Evolutionary conservation across 345 rosid genomes (phyloP).

Genomic region (Mangifera indica): DNA sequence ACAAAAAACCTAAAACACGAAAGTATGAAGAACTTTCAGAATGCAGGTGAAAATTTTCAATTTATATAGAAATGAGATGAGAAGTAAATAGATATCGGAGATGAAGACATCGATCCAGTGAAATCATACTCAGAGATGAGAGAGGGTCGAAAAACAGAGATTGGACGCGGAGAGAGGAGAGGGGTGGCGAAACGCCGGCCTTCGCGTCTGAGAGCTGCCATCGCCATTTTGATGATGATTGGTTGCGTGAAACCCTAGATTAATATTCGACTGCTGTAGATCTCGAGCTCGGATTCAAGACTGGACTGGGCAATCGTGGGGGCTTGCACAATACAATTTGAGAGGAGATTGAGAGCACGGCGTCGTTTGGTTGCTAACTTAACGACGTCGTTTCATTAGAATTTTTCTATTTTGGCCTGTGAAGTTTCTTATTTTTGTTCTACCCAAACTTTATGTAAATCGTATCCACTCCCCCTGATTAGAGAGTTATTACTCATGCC

Average conservation of each 20-base stretch:
- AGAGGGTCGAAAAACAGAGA: constrained; percentile 46
- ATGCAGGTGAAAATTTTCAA: neutral
- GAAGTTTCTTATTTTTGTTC: too few relatives aligned
- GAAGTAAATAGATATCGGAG: neutral
- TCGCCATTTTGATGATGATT: constrained; percentile 51
- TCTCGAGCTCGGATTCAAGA: neutral
- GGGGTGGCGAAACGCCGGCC: constrained; percentile 74
- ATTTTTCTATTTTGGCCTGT: too few relatives aligned
- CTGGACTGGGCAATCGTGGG: too few relatives aligned
- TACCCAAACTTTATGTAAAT: too few relatives aligned
- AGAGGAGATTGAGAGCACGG: too few relatives aligned
- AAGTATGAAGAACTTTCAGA: neutral
- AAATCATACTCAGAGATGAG: constrained; percentile 38
- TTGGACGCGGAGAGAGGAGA: constrained; percentile 53
- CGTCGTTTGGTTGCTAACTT: too few relatives aligned
- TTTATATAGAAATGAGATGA: neutral
- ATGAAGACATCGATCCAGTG: neutral
- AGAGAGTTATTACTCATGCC: too few relatives aligned
- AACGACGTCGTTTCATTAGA: too few relatives aligned
- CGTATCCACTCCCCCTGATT: too few relatives aligned
- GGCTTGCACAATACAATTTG: too few relatives aligned
- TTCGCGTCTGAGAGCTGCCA: constrained; percentile 76
- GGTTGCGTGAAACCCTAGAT: constrained; percentile 22
- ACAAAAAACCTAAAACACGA: neutral
- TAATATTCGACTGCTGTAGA: neutral